Conservation (phyloP, 768 basidiomycete species). For the Pulveroboletus ravenelii region DNA sequence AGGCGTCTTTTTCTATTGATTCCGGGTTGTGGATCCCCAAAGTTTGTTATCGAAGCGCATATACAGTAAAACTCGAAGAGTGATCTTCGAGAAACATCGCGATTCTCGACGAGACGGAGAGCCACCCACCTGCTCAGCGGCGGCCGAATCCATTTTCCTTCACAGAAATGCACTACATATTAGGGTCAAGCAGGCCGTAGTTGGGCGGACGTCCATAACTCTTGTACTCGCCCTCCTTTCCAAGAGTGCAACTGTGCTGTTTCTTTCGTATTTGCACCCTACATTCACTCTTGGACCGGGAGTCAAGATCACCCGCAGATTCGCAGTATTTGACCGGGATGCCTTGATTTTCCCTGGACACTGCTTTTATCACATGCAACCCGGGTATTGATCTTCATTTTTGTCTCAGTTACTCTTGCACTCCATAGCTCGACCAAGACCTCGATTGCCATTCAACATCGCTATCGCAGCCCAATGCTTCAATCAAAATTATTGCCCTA, state of each 20-base stretch:
- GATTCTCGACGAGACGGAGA: background rate
- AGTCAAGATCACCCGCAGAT: constrained; percentile 1
- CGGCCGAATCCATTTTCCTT: background rate
- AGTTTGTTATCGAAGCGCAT: background rate
- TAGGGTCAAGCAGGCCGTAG: background rate
- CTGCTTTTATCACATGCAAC: background rate
- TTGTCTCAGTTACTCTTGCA: background rate
- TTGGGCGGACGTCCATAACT: background rate
- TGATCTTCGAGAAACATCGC: background rate
- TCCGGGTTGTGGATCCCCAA: constrained; percentile 4
- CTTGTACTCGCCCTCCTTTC: background rate
- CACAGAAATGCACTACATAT: background rate
- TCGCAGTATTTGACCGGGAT: background rate
- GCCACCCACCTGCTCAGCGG: background rate
- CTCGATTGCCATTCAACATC: constrained; percentile 1
- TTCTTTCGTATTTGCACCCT: constrained; percentile 2
- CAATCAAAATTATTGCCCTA: background rate
- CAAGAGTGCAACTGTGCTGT: background rate
- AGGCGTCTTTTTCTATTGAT: constrained; percentile 7
- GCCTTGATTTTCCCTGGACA: background rate
- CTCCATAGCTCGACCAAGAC: background rate
- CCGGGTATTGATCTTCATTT: background rate
- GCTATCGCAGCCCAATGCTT: background rate
- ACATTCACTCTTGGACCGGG: background rate
- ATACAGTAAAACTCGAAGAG: background rate